Evolutionary conservation across 306 rosid species (phyloP).

Genomic region (Morella rubra): DNA sequence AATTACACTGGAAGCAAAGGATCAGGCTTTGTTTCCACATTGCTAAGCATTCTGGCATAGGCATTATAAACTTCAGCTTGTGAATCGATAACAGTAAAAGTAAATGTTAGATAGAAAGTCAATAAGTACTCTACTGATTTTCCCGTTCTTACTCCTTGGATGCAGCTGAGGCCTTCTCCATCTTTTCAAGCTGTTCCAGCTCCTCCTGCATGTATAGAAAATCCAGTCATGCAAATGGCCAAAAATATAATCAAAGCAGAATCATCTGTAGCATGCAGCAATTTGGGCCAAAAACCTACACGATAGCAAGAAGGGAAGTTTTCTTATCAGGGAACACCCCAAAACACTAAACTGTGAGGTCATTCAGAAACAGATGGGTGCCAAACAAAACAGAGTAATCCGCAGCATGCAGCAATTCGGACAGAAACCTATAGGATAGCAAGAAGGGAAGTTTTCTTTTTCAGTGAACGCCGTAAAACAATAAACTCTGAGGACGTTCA

Average conservation of each 20-base stretch:
- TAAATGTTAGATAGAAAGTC: constrained; percentile 14
- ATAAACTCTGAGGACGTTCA: neutral
- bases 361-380: constrained; percentile 21
- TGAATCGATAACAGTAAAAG: constrained; percentile 9
- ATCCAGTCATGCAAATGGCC: neutral
- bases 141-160: constrained; percentile 77
- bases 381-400: neutral
- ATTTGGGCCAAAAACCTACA: neutral
- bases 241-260: neutral
- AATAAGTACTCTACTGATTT: constrained; percentile 10
- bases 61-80: constrained; percentile 26
- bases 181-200: constrained; percentile 71
- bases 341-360: neutral
- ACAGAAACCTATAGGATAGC: neutral
- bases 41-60: constrained; percentile 63
- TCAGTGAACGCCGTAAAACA: neutral
- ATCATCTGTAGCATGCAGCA: neutral
- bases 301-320: neutral
- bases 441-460: neutral
- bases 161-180: constrained; percentile 72
- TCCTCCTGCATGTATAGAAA: constrained; percentile 60
- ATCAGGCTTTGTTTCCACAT: constrained; percentile 80
- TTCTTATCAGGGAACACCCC: neutral
- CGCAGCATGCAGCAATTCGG: neutral
- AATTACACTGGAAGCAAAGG: constrained; percentile 80